Percentiles rank a stretch among this genome's conserved stretches.
These are phyloP conservation scores for Puccinia horiana DNA, from an alignment of 1,284 basidiomycete species.

Conservation along the genomic window DNA sequence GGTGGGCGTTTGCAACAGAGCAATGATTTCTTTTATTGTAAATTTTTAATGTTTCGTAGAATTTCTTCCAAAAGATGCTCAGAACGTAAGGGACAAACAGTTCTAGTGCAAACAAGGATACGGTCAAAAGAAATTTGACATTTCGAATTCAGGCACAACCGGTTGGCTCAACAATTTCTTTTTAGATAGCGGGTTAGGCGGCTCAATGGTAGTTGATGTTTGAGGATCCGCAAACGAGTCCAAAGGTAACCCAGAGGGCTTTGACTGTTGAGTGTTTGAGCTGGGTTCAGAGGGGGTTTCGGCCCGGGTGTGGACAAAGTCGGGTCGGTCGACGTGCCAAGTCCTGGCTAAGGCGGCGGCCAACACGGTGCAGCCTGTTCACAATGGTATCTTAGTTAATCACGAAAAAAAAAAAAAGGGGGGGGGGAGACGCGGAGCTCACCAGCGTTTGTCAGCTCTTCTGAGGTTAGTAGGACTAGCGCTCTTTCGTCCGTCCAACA, in stretches of 20 bases:
- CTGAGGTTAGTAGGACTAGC: background rate
- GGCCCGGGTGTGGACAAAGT: background rate
- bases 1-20: too few relatives aligned
- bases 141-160: conserved; percentile 41
- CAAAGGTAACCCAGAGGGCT: background rate
- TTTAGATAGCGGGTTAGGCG: background rate
- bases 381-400: background rate
- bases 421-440: background rate
- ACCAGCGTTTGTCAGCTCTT: conserved; percentile 15
- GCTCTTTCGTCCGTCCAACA: background rate
- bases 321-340: conserved; percentile 13
- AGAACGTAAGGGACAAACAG: background rate
- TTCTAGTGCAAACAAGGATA: background rate
- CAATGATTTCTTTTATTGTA: too few relatives aligned
- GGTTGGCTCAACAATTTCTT: conserved; percentile 23
- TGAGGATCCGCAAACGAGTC: background rate
- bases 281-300: background rate
- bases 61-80: background rate
- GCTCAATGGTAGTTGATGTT: background rate
- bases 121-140: conserved; percentile 35
- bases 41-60: too few relatives aligned
- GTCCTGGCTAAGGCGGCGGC: background rate
- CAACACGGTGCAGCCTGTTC: background rate
- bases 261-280: background rate
- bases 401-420: background rate